Conservation (phyloP, 768 basidiomycete genomes). For the Lanmaoa rubissima region DNA sequence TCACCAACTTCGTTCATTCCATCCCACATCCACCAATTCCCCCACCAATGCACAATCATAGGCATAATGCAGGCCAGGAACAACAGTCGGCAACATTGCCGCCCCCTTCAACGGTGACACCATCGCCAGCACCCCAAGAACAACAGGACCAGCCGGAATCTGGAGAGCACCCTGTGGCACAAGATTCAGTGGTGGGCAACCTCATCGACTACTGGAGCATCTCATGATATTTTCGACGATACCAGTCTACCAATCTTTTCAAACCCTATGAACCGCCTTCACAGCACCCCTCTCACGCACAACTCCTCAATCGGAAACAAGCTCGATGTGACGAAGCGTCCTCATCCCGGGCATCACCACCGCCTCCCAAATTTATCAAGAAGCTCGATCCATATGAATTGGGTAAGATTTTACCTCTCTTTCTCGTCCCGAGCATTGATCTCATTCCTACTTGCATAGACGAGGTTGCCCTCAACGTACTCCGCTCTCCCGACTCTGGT, state of each 20-base stretch:
- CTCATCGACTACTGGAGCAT: neutral
- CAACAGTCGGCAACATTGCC: neutral
- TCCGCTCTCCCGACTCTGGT: constrained; percentile 7
- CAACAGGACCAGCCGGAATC: neutral
- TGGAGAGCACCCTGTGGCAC: neutral
- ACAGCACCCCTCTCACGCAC: constrained; percentile 20
- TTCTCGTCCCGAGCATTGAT: neutral
- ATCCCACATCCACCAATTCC: constrained; percentile 19
- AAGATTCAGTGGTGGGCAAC: constrained; percentile 4
- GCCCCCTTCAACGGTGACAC: neutral
- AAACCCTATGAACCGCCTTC: constrained; percentile 26
- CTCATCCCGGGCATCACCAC: neutral
- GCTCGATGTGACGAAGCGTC: neutral
- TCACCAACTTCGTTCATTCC: constrained; percentile 21
- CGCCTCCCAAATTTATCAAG: constrained; percentile 21
- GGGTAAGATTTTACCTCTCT: constrained; percentile 3
- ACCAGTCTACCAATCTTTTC: constrained; percentile 19
- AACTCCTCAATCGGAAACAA: neutral
- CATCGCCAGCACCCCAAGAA: neutral
- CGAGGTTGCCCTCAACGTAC: constrained; percentile 19
- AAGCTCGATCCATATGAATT: constrained; percentile 32
- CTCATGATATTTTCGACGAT: neutral
- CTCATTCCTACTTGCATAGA: constrained; percentile 9
- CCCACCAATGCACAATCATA: neutral
- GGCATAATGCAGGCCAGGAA: neutral